Evolutionary conservation across 345 rosid genomes (phyloP).

Genomic region (Hirschfeldia incana): DNA sequence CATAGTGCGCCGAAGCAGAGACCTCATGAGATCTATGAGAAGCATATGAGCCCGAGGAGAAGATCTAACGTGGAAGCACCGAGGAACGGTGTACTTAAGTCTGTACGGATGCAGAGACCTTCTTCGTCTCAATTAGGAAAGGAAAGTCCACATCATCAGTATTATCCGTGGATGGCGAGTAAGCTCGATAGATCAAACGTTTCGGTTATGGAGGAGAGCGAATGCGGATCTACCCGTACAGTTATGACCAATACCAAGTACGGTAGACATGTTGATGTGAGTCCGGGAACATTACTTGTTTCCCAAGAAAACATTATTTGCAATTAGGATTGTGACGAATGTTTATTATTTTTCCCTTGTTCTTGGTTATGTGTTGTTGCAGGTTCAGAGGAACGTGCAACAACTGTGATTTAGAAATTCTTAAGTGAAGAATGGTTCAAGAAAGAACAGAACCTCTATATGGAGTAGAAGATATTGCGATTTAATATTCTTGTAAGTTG

Average conservation of each 20-base stretch:
- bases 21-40: conserved; percentile 67
- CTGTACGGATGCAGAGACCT: conserved; percentile 79
- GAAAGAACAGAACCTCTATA: neutral
- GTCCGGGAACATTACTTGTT: conserved; percentile 32
- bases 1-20: conserved; percentile 82
- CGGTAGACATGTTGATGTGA: conserved; percentile 65
- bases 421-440: conserved; percentile 12
- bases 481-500: too few relatives aligned
- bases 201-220: conserved; percentile 75
- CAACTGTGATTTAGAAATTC: neutral
- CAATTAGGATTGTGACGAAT: neutral
- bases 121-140: conserved; percentile 77
- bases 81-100: conserved; percentile 56
- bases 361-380: neutral
- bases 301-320: neutral
- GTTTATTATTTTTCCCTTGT: neutral
- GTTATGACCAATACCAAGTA: conserved; percentile 63
- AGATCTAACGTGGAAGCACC: conserved; percentile 71
- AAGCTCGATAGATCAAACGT: conserved; percentile 74
- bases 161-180: conserved; percentile 67
- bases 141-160: conserved; percentile 38
- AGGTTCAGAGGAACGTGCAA: conserved; percentile 28
- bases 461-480: conserved; percentile 11
- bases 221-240: conserved; percentile 82
- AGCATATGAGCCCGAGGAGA: conserved; percentile 60